Evolutionary conservation across 2,329 filamentous ascomycete species (phyloP), one percentile per base, ranked within the genome.

Genomic region (Ilyonectria mors-panacis): DNA sequence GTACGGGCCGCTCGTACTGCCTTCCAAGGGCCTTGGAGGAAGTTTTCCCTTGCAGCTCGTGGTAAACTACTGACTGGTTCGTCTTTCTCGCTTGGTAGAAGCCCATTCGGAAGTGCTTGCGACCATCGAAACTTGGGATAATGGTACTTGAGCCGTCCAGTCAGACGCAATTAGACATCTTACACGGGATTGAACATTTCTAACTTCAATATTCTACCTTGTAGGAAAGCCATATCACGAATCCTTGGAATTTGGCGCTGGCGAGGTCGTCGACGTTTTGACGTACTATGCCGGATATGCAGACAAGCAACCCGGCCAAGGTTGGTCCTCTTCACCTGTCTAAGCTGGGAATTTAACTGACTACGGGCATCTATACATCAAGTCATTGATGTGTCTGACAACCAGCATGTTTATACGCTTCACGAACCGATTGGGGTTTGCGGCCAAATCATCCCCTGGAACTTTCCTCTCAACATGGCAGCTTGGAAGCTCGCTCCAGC

Each of bases 341-440:
- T 39, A 13, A 2, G 1, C 3, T 6, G 1, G 17, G 13, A 6
- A 39, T 6, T 26, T 26, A 26, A 26, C 26, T 26, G 37, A 13
- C 10, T 39, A 6, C 3, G 37, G 37, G 10, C 13, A 15, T 39
- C 37, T 39, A 39, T 26, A 39, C 37, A 39, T 13, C 5, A 13
- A 39, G 37, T 39, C 2, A 39, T 39, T 17, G 17, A 12, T 17
- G 17, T 17, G 17, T 15, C 37, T 17, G 37, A 39, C 13, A 39
- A 39, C 13, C 30, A 48, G n/a, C 23, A 39, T 23, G 30, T 10
- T 28, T 59, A 50, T 17, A 59, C 57, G 1, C 21, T 6, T 6
- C 44, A 21, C 4, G 57, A 59, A 12, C 21, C 57, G 4, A 21
- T 59, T n/a, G 57, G 57, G 4, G 58, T 61, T 4, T 61, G 58